Conservation (phyloP, 2,329 filamentous ascomycete genomes). For the Amesomyces nigricolor region DNA sequence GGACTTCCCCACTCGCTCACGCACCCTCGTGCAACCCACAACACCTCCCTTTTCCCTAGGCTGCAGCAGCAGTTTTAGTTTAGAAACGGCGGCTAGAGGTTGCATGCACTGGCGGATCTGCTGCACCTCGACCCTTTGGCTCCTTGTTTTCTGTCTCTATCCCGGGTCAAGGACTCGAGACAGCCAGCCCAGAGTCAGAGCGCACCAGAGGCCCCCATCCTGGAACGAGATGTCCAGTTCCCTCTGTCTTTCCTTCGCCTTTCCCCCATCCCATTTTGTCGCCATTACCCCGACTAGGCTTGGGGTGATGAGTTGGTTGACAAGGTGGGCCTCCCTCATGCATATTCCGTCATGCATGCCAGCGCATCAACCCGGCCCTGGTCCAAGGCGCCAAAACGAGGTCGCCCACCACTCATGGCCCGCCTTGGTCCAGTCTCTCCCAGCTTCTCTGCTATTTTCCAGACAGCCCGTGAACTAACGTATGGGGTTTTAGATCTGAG, state of each 20-base stretch:
- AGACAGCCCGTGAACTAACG: conserved; percentile 32
- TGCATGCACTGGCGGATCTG: conserved; percentile 3
- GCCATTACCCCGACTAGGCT: conserved; percentile 23
- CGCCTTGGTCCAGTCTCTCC: conserved; percentile 32
- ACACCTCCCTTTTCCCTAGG: not conserved
- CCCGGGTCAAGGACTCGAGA: conserved; percentile 3
- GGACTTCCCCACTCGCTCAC: conserved; percentile 9
- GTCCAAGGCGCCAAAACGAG: conserved; percentile 38
- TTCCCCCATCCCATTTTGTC: conserved; percentile 17
- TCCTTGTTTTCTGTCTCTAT: not conserved
- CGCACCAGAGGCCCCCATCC: conserved; percentile 4
- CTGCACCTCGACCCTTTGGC: not conserved
- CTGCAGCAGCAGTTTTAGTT: conserved; percentile 6
- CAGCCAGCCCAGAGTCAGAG: conserved; percentile 5
- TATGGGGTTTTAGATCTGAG: conserved; percentile 38
- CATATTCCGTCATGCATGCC: conserved; percentile 58
- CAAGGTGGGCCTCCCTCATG: conserved; percentile 44
- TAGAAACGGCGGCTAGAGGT: conserved; percentile 8
- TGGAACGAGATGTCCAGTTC: not conserved
- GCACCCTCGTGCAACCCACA: not conserved
- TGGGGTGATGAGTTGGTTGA: conserved; percentile 39
- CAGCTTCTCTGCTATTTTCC: conserved; percentile 35
- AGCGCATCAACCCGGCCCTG: conserved; percentile 44
- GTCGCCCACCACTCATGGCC: conserved; percentile 30
- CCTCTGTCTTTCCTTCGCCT: conserved; percentile 4